These are phyloP conservation scores for Batkoa obscura DNA, from an alignment of 371 early-diverging fungal genomes.

Conservation along the genomic window DNA sequence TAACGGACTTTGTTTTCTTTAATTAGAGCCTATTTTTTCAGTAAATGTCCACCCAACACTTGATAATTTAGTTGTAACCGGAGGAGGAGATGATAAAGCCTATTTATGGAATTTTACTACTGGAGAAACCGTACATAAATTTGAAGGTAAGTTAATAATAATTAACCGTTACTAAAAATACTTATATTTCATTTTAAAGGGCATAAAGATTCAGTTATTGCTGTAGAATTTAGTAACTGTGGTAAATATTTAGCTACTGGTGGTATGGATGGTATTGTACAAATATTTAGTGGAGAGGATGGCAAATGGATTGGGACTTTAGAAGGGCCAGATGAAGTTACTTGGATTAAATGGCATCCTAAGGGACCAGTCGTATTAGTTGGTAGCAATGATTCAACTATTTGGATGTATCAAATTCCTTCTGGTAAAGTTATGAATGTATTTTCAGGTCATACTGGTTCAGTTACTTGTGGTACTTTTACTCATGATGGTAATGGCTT, in stretches of 20 bases:
- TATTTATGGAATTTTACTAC: conserved; percentile 76
- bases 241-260: conserved; percentile 78
- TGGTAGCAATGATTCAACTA: conserved; percentile 66
- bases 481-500: conserved; percentile 57
- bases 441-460: conserved; percentile 68
- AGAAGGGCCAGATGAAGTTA: conserved; percentile 83
- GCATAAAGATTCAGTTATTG: conserved; percentile 77
- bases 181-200: conserved; percentile 11
- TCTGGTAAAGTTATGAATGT: conserved; percentile 80
- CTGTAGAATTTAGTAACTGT: conserved; percentile 64
- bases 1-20: neutral
- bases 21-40: conserved; percentile 66
- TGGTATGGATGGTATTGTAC: conserved; percentile 88
- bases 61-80: conserved; percentile 40
- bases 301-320: conserved; percentile 39
- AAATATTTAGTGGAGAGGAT: conserved; percentile 50
- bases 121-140: conserved; percentile 46
- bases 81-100: conserved; percentile 87
- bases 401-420: conserved; percentile 94
- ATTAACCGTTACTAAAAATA: neutral
- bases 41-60: conserved; percentile 67
- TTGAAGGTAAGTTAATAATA: conserved; percentile 15
- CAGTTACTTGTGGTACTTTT: conserved; percentile 75
- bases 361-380: conserved; percentile 75
- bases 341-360: conserved; percentile 93